Conservation (phyloP, 2,329 filamentous ascomycete species). For the Xylaria sp. region DNA sequence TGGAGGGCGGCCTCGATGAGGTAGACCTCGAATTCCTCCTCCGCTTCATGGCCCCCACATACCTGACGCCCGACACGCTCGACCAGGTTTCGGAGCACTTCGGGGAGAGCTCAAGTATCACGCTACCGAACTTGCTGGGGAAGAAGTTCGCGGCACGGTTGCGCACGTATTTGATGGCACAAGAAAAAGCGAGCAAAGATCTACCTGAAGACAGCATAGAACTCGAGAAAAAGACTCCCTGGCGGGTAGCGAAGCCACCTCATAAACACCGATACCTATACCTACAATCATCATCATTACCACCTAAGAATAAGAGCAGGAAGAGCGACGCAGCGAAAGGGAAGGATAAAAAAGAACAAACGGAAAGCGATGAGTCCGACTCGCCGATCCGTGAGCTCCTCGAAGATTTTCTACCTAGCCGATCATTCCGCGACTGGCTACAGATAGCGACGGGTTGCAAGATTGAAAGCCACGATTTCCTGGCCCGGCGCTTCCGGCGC, state of each 20-base stretch:
- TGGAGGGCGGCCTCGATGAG: conserved; percentile 73
- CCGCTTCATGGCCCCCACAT: conserved; percentile 88
- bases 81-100: conserved; percentile 85
- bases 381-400: conserved; percentile 80
- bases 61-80: conserved; percentile 90
- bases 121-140: conserved; percentile 80
- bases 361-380: conserved; percentile 50
- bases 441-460: conserved; percentile 80
- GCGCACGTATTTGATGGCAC: conserved; percentile 73
- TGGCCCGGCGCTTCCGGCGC: conserved; percentile 87
- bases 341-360: conserved; percentile 38
- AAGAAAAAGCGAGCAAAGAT: conserved; percentile 60
- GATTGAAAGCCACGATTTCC: conserved; percentile 77
- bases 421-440: conserved; percentile 90
- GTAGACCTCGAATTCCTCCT: conserved; percentile 89
- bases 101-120: conserved; percentile 83
- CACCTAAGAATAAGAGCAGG: conserved; percentile 47
- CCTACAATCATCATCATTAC: conserved; percentile 66
- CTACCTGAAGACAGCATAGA: conserved; percentile 60
- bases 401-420: conserved; percentile 83
- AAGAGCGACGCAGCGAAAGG: conserved; percentile 26
- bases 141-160: conserved; percentile 79
- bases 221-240: conserved; percentile 68
- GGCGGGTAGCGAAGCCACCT: conserved; percentile 85
- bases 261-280: conserved; percentile 97